These are phyloP conservation scores for Suillus occidentalis DNA, from an alignment of 768 basidiomycete species.

Conservation along the genomic window DNA sequence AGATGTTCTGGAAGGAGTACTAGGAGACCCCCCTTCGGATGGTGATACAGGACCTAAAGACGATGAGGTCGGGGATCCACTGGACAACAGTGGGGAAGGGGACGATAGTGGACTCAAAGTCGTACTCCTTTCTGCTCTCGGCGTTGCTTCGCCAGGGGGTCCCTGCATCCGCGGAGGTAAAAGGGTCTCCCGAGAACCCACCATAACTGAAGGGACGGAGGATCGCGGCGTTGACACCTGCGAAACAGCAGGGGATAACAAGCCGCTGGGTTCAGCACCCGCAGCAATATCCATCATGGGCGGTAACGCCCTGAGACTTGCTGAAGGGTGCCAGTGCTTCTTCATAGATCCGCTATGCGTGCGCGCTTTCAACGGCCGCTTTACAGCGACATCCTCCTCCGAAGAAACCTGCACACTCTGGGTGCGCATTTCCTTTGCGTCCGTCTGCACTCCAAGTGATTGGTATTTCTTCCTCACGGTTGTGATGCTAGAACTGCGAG, in stretches of 20 bases:
- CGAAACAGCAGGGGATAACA: constrained; percentile 2
- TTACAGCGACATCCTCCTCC: constrained; percentile 12
- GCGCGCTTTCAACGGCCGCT: constrained; percentile 26
- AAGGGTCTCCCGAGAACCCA: constrained; percentile 17
- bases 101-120: constrained; percentile 9
- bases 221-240: not conserved
- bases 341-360: constrained; percentile 20
- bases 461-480: constrained; percentile 44
- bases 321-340: constrained; percentile 21
- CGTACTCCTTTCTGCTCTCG: constrained; percentile 11
- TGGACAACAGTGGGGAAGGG: constrained; percentile 23
- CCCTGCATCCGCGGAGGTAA: constrained; percentile 18
- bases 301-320: constrained; percentile 7
- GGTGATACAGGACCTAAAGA: constrained; percentile 55
- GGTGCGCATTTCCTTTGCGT: constrained; percentile 49
- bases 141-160: constrained; percentile 14
- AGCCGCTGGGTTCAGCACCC: not conserved
- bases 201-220: not conserved
- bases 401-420: constrained; percentile 60
- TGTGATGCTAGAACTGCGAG: constrained; percentile 33
- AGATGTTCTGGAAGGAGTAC: constrained; percentile 44
- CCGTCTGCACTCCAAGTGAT: constrained; percentile 72
- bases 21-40: constrained; percentile 36
- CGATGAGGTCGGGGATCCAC: constrained; percentile 50
- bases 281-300: constrained; percentile 4